Base-by-base conservation (phyloP, 208 protist species). In the Leishmania lainsoni region DNA sequence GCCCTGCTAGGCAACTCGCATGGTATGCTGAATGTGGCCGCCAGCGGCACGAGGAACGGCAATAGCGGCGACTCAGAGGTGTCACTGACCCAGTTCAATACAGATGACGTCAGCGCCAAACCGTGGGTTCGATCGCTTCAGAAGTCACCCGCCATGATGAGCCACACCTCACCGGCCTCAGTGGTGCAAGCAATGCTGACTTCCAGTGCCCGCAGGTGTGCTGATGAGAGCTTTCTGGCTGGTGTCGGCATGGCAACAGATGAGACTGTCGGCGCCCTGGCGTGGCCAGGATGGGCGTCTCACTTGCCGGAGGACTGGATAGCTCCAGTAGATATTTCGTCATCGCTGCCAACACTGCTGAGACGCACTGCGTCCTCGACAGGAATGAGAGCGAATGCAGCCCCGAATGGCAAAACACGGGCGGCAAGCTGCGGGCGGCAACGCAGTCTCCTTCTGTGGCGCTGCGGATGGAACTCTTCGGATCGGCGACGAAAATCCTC, bases 291-390 rank as follows among this genome's bases (percentile, higher is more conserved):
- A 9, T 86, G 82, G 82, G 22, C 32, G 14, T 81, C 86, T 45
- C 66, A 68, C 32, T 52, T 59, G 16, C 71, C 86, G 29, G 75
- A 54, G 16, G 81, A 84, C 65, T 85, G 80, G 81, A 61, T 88
- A 74, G 45, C 29, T 17, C 51, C 68, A 4, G 82, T 84, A 14
- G 83, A 89, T 48, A 17, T 88, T 0, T 77, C 81, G 20, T 59
- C 75, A 3, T 26, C 52, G 5, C 75, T 81, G 77, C 59, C 81
- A 0, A 45, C 51, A 16, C 49, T 85, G 14, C 65, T 85, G n/a
- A 71, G 59, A 77, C 81, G 77, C n/a, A 42, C 8, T 77, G 32
- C 39, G 9, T 35, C 69, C 51, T 42, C 69, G 69, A 73, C 39
- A 8, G 26, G 35, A 22, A 12, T 4, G 17, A 52, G 54, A 42